Evolutionary conservation across 2,329 filamentous ascomycete genomes (phyloP).

Genomic region (Alternaria incomplexa): DNA sequence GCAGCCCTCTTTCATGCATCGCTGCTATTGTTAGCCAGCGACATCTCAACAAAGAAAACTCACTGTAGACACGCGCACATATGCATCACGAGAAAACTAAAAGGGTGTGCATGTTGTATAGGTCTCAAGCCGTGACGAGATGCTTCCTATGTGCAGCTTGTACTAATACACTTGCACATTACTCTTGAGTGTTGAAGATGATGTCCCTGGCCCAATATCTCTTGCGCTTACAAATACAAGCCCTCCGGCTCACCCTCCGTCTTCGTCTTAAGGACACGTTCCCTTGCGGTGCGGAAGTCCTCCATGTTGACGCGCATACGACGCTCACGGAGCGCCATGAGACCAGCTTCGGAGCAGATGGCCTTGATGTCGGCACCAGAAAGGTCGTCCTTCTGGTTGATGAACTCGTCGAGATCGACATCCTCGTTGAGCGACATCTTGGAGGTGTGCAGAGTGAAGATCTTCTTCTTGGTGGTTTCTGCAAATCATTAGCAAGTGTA

Average conservation of each 20-base stretch:
- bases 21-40: not conserved
- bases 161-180: constrained; percentile 27
- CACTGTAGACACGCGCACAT: not conserved
- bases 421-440: constrained; percentile 98
- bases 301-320: constrained; percentile 99
- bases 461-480: constrained; percentile 96
- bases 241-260: constrained; percentile 98
- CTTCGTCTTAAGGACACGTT: constrained; percentile 97
- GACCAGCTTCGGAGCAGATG: constrained; percentile 95
- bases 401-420: constrained; percentile 98
- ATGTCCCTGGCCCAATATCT: not conserved
- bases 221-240: constrained; percentile 80
- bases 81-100: not conserved
- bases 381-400: constrained; percentile 96
- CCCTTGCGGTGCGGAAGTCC: constrained; percentile 90
- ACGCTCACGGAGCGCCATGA: constrained; percentile 91
- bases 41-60: not conserved
- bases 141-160: not conserved
- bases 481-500: constrained; percentile 62
- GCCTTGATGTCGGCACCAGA: constrained; percentile 98
- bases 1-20: not conserved
- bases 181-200: constrained; percentile 4
- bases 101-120: not conserved
- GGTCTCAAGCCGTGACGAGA: constrained; percentile 9
- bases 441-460: constrained; percentile 95